phyloP scores from a whole-genome alignment of 441 rosid species.

The Breynia disticha region DNA sequence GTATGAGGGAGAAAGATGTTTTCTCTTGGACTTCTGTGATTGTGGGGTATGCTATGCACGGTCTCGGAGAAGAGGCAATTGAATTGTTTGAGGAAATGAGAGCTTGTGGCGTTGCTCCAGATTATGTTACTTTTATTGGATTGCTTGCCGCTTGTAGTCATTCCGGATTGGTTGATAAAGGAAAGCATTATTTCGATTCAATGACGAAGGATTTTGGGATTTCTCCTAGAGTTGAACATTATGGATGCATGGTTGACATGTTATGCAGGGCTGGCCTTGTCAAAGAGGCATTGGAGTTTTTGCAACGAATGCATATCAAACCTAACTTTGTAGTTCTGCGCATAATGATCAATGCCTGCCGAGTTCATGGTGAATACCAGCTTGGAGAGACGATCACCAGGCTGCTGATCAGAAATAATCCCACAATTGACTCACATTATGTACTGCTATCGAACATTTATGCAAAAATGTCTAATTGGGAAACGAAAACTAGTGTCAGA shows the following conservation, averaged over 20 bases:
- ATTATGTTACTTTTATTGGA: constrained; percentile 34
- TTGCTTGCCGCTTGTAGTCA: constrained; percentile 56
- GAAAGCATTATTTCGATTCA: constrained; percentile 27
- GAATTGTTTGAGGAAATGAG: constrained; percentile 41
- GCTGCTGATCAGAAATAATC: constrained; percentile 34
- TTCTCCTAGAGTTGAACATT: constrained; percentile 35
- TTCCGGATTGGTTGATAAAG: constrained; percentile 41
- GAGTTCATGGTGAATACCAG: constrained; percentile 32
- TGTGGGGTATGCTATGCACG: constrained; percentile 47
- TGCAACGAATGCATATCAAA: constrained; percentile 35
- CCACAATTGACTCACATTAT: constrained; percentile 37
- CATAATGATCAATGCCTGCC: constrained; percentile 37
- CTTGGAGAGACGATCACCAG: constrained; percentile 41
- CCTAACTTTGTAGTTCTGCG: constrained; percentile 38
- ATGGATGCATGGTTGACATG: constrained; percentile 48
- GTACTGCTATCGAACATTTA: constrained; percentile 43
- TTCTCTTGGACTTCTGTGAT: constrained; percentile 54
- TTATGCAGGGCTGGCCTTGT: constrained; percentile 42
- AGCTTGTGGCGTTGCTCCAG: constrained; percentile 29
- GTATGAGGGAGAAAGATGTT: constrained; percentile 30
- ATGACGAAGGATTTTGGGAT: constrained; percentile 29
- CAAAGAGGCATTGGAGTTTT: constrained; percentile 35
- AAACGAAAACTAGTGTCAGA: constrained; percentile 41
- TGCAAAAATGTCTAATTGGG: constrained; percentile 51
- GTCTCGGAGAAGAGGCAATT: constrained; percentile 43